Evolutionary conservation across 108 stramenopile species (phyloP), one percentile per base, ranked within the genome.

Genomic region (Cylindrotheca closterium): DNA sequence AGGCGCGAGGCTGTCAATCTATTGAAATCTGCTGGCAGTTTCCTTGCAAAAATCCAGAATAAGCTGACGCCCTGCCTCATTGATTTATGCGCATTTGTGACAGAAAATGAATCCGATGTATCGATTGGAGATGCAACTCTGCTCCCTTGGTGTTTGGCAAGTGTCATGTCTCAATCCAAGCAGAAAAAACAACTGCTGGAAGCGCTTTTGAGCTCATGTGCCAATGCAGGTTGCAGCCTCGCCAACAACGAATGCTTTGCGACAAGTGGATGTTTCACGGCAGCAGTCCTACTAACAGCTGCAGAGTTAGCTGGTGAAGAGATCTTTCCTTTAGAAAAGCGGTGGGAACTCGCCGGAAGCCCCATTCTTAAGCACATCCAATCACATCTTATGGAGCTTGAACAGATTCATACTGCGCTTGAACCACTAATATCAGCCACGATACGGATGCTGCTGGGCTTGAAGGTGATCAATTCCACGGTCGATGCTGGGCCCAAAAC

Each of bases 371-470:
- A 82, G 2, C 73, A 54, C 45, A 28, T 52, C 2, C 50, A 26
- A 4, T n/a, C 17, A 28, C 24, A 26, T 18, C 78, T 60, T n/a
- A 49, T 23, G 23, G 1, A 4, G 23, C 22, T 28, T 4, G 25
- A 15, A 23, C 19, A 33, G 28, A 50, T 58, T 18, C 49, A 63
- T 60, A n/a, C 42, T 30, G 30, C 45, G 42, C 4, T 46, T 46
- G 48, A 27, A 5, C 47, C 68, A 17, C 59, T 85, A 8, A 12
- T 78, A 37, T 63, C 84, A 23, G 58, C 70, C 53, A 67, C 79
- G 23, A 60, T 77, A 12, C 55, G 70, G 47, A 94, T 94, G 82
- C 60, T 94, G 22, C 84, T 82, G 64, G 92, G 87, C n/a, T 74
- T 68, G 21, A 65, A 65, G n/a, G 76, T 85, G 19, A 55, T 69